A percentile compares a stretch with the other conserved stretches of the same genome.
These are phyloP conservation scores for Solanum arcanum DNA, from an alignment of 257 asterid species.

Conservation along the genomic window DNA sequence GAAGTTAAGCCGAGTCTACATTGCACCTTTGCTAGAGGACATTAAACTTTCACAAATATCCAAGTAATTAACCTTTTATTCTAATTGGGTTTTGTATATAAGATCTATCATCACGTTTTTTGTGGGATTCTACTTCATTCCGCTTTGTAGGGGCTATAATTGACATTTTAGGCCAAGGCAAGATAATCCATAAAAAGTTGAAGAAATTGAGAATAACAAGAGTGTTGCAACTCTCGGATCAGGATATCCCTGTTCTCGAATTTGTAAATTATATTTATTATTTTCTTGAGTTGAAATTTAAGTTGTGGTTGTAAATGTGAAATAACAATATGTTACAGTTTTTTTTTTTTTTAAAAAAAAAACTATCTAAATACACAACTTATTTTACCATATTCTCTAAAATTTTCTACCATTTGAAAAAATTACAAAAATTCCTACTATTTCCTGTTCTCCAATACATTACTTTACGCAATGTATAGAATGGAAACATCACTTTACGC, in stretches of 20 bases:
- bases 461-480: too few species aligned
- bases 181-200: neutral
- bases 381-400: too few species aligned
- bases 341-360: too few species aligned
- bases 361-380: too few species aligned
- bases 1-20: neutral
- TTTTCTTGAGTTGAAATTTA: neutral
- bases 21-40: neutral
- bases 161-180: neutral
- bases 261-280: neutral
- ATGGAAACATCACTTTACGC: too few species aligned
- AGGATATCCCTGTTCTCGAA: neutral
- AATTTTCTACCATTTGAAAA: too few species aligned
- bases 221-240: neutral
- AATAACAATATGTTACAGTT: too few species aligned
- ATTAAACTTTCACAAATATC: too few species aligned
- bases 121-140: neutral
- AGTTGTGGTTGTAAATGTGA: neutral
- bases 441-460: too few species aligned
- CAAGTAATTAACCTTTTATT: too few species aligned
- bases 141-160: neutral
- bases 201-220: neutral
- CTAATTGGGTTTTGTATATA: neutral
- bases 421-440: too few species aligned
- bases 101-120: neutral